A percentile compares a stretch with the other conserved stretches of the same genome.
Evolutionary conservation across 1,284 basidiomycete genomes (phyloP).

Genomic region (Polyporus tsugae): DNA sequence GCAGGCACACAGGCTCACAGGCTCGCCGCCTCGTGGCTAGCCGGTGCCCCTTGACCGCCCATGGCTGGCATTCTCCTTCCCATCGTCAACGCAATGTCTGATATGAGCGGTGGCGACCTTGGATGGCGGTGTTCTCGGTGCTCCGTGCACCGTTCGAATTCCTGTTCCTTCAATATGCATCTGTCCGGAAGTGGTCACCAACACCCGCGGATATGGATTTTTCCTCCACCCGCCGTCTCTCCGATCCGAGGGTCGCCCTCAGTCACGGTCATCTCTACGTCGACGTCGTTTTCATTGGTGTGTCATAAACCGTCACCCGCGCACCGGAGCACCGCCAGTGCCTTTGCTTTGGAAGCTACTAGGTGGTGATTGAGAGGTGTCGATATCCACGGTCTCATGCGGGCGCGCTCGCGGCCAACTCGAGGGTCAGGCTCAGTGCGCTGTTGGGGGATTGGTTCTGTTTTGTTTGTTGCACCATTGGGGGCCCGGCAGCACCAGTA

Average conservation of each 20-base stretch:
- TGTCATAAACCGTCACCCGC: neutral
- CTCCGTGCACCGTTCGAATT: neutral
- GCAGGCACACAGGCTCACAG: too few species aligned
- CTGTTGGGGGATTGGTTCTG: neutral
- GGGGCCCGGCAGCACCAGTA: too few species aligned
- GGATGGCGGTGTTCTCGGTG: neutral
- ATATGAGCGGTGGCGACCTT: neutral
- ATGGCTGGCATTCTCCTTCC: neutral
- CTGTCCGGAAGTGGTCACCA: too few species aligned
- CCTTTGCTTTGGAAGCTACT: neutral
- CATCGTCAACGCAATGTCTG: neutral
- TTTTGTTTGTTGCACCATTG: too few species aligned
- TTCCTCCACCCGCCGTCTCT: neutral
- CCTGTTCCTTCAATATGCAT: neutral
- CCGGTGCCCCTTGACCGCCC: neutral
- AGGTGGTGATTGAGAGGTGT: neutral
- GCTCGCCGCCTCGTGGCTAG: neutral
- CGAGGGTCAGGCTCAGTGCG: neutral
- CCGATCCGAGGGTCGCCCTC: neutral
- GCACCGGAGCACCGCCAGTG: neutral
- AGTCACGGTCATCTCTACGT: neutral
- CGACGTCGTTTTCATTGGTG: neutral
- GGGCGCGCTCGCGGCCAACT: neutral
- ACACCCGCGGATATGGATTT: too few species aligned
- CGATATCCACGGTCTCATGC: constrained; percentile 1